These are phyloP conservation scores for Solanum stenotomum DNA, from an alignment of 257 asterid species.

Conservation along the genomic window DNA sequence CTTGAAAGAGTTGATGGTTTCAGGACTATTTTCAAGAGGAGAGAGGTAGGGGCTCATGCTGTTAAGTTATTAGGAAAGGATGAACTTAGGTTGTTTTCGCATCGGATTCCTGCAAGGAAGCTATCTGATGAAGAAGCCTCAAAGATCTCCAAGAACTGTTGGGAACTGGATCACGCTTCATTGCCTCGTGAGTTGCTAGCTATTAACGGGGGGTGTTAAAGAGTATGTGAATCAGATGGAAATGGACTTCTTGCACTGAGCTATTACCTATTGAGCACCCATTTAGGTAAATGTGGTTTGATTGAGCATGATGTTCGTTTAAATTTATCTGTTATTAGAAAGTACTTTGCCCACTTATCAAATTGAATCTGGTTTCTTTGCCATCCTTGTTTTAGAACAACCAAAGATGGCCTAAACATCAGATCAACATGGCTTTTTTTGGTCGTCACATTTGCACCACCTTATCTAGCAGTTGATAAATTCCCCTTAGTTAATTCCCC, in stretches of 20 bases:
- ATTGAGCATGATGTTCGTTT: neutral
- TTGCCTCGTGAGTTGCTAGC: conserved; percentile 34
- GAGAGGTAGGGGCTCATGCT: conserved; percentile 51
- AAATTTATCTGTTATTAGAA: neutral
- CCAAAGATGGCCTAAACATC: neutral
- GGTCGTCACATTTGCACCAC: neutral
- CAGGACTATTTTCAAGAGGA: conserved; percentile 64
- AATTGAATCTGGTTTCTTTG: neutral
- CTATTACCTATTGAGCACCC: neutral
- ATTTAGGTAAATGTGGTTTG: neutral
- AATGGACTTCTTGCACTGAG: neutral
- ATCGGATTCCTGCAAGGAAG: conserved; percentile 75
- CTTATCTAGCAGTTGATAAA: neutral
- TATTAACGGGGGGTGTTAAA: neutral
- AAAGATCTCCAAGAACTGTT: conserved; percentile 62
- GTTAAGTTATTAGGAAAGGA: conserved; percentile 34
- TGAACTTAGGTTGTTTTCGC: conserved; percentile 50
- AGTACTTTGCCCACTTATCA: neutral
- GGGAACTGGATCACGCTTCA: conserved; percentile 87
- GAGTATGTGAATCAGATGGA: neutral
- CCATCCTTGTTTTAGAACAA: neutral
- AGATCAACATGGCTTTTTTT: neutral
- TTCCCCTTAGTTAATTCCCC: neutral
- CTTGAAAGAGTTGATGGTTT: conserved; percentile 68
- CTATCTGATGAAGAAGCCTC: conserved; percentile 60